Evolutionary conservation across 257 asterid species (phyloP).

Genomic region (Solanum chilense): DNA sequence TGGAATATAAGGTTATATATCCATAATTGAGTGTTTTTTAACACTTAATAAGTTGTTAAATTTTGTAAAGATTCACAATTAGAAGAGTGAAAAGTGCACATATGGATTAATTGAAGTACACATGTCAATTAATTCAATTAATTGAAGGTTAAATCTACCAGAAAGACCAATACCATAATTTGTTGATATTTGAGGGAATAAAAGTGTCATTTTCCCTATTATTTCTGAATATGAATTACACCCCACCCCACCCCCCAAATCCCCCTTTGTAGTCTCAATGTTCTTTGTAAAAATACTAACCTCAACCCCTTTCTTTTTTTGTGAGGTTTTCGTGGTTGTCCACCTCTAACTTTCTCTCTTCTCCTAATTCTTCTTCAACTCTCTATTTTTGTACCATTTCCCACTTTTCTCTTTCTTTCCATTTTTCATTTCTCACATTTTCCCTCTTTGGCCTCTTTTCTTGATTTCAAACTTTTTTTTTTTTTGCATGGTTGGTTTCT

Average conservation of each 20-base stretch:
- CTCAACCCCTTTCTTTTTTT: conserved; percentile 9
- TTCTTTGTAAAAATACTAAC: background rate
- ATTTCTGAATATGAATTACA: background rate
- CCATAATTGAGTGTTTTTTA: too few relatives aligned
- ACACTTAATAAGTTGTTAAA: too few relatives aligned
- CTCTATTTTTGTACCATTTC: background rate
- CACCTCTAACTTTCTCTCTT: conserved; percentile 11
- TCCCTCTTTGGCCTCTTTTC: background rate
- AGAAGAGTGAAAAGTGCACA: too few relatives aligned
- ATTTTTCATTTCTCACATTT: background rate
- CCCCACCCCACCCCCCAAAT: too few relatives aligned
- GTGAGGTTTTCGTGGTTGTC: conserved; percentile 33
- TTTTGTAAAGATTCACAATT: too few relatives aligned
- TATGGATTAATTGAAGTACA: too few relatives aligned
- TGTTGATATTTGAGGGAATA: background rate
- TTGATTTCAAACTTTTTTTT: background rate
- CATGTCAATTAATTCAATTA: too few relatives aligned
- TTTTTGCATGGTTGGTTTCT: conserved; percentile 19
- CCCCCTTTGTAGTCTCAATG: background rate
- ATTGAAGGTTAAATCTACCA: background rate
- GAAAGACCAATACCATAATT: background rate
- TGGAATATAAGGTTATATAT: too few relatives aligned
- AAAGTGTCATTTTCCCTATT: background rate
- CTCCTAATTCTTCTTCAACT: conserved; percentile 4
- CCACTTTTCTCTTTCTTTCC: conserved; percentile 2